phyloP scores from a whole-genome alignment of 805 yeast species.

The Ogataea parapolymorpha region DNA sequence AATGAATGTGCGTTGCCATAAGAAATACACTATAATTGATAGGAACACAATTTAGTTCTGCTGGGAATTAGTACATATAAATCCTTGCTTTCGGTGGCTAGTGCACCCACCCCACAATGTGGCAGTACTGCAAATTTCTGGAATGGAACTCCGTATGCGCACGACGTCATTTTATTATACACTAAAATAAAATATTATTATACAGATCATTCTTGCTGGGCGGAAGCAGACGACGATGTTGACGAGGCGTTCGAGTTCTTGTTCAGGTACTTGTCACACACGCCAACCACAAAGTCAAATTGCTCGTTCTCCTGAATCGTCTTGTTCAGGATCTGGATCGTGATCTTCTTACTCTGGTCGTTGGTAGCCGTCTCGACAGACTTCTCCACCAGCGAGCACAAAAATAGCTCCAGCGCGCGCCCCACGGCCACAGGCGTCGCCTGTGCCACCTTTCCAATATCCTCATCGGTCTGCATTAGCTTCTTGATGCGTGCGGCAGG shows the following conservation, averaged over 20 bases:
- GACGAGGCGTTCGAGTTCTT: slow-evolving; percentile 11
- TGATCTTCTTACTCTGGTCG: slow-evolving; percentile 74
- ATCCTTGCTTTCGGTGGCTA: slow-evolving; percentile 4
- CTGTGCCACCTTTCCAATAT: slow-evolving; percentile 96
- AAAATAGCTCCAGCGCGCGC: slow-evolving; percentile 86
- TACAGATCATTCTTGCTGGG: slow-evolving; percentile 8
- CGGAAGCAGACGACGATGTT: slow-evolving; percentile 9
- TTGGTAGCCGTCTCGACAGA: slow-evolving; percentile 73
- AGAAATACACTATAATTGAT: not conserved
- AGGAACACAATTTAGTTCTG: not conserved
- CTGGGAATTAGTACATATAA: slow-evolving; percentile 1
- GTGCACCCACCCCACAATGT: slow-evolving; percentile 9
- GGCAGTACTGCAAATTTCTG: slow-evolving; percentile 1
- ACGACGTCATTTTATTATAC: not conserved
- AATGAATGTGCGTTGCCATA: slow-evolving; percentile 15
- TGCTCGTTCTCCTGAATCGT: slow-evolving; percentile 86
- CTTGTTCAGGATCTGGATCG: slow-evolving; percentile 75
- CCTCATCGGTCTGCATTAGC: slow-evolving; percentile 97
- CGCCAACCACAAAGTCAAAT: slow-evolving; percentile 87
- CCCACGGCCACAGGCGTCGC: slow-evolving; percentile 99
- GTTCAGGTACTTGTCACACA: slow-evolving; percentile 33
- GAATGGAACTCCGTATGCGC: slow-evolving; percentile 11
- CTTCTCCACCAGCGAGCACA: slow-evolving; percentile 85
- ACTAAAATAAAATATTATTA: not conserved
- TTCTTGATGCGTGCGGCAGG: slow-evolving; percentile 94